These are phyloP conservation scores for Syncephalastrum contaminatum DNA, from an alignment of 371 early-diverging fungal species.

Conservation along the genomic window DNA sequence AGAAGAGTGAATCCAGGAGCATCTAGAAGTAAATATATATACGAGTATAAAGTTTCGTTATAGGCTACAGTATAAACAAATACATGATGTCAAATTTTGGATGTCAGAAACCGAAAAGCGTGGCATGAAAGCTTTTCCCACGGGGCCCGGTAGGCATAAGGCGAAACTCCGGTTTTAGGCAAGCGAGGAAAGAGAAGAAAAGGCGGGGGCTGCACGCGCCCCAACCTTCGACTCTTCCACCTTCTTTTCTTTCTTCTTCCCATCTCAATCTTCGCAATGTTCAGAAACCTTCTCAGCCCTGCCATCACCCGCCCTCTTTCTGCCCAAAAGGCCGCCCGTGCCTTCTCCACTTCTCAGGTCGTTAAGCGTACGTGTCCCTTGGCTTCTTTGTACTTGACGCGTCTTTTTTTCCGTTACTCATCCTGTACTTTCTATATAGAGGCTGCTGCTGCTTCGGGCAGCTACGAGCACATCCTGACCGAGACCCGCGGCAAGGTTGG, in stretches of 20 bases:
- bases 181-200: too few relatives aligned
- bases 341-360: conserved; percentile 36
- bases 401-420: conserved; percentile 1
- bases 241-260: conserved; percentile 7
- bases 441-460: conserved; percentile 30
- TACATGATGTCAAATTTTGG: too few relatives aligned
- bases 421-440: conserved; percentile 17
- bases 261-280: conserved; percentile 22
- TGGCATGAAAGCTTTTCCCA: too few relatives aligned
- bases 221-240: background rate
- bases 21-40: too few relatives aligned
- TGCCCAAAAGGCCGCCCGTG: conserved; percentile 28
- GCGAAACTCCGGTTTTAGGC: too few relatives aligned
- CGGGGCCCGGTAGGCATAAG: too few relatives aligned
- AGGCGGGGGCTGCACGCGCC: too few relatives aligned
- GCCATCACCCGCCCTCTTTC: conserved; percentile 40
- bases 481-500: conserved; percentile 87
- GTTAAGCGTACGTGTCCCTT: conserved; percentile 32
- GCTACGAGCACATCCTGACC: conserved; percentile 69
- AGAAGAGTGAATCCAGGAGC: too few relatives aligned
- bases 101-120: too few relatives aligned
- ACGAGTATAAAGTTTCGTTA: too few relatives aligned
- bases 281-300: conserved; percentile 39
- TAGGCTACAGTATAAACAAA: too few relatives aligned
- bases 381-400: background rate